Conservation (phyloP, 495 filamentous ascomycete genomes). For the Cercophora sp. region DNA sequence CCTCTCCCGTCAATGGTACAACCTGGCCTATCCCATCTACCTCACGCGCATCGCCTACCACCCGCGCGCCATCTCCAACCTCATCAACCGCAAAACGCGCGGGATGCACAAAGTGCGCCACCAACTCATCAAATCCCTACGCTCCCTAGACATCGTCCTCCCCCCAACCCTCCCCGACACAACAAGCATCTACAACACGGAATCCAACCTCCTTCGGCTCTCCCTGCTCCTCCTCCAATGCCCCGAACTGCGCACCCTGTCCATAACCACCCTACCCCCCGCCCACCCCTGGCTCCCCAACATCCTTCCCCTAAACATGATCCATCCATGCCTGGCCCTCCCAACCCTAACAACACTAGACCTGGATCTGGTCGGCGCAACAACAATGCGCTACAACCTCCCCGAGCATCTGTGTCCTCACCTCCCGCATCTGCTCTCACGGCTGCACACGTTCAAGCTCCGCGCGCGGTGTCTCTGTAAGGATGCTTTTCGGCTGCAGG, state of each 20-base stretch:
- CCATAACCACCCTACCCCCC: constrained; percentile 11
- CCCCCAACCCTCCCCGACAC: constrained; percentile 5
- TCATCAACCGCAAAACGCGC: neutral
- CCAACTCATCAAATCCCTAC: constrained; percentile 9
- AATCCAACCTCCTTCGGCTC: constrained; percentile 15
- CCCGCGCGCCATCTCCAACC: constrained; percentile 14
- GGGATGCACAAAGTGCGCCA: constrained; percentile 8
- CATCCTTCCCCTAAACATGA: constrained; percentile 8
- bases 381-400: neutral
- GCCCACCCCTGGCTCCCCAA: constrained; percentile 15
- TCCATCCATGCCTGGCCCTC: constrained; percentile 5
- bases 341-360: constrained; percentile 18
- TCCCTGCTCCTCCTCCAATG: constrained; percentile 10
- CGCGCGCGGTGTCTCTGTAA: constrained; percentile 14
- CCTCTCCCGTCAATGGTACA: constrained; percentile 22
- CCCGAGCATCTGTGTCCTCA: constrained; percentile 17
- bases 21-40: constrained; percentile 17
- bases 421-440: constrained; percentile 9
- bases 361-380: constrained; percentile 17
- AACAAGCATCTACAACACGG: constrained; percentile 13
- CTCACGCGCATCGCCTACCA: constrained; percentile 19
- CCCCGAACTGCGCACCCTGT: constrained; percentile 11
- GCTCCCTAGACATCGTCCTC: constrained; percentile 17
- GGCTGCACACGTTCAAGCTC: constrained; percentile 6
- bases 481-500: neutral